Conservation (phyloP, 2,329 filamentous ascomycete species). For the Immersiporthe knoxdaviesiana region DNA sequence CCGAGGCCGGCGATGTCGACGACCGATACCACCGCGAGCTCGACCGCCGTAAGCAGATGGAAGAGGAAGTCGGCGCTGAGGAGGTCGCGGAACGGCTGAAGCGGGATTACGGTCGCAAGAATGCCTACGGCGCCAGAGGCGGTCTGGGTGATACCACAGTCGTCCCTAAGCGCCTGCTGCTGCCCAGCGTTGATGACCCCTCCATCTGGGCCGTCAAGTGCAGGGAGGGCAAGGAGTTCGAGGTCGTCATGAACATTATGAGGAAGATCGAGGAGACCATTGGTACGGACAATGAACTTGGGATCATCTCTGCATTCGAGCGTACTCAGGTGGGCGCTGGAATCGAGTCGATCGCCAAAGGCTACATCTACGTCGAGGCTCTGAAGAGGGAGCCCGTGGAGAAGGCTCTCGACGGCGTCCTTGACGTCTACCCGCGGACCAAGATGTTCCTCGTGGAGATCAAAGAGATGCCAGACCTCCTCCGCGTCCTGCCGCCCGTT, state of each 20-base stretch:
- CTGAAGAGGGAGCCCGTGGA: slow-evolving; percentile 84
- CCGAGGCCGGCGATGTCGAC: slow-evolving; percentile 76
- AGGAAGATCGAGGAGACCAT: slow-evolving; percentile 83
- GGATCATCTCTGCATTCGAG: slow-evolving; percentile 90
- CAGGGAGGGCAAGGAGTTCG: slow-evolving; percentile 93
- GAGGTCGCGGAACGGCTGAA: slow-evolving; percentile 86
- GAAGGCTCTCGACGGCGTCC: slow-evolving; percentile 78
- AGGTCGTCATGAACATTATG: slow-evolving; percentile 85
- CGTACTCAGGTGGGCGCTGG: slow-evolving; percentile 78
- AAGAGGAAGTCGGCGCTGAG: slow-evolving; percentile 88
- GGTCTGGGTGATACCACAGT: slow-evolving; percentile 71
- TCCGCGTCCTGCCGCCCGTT: slow-evolving; percentile 85
- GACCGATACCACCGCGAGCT: slow-evolving; percentile 93
- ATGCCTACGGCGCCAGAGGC: slow-evolving; percentile 48
- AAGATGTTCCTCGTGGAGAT: slow-evolving; percentile 90
- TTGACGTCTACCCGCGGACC: slow-evolving; percentile 86
- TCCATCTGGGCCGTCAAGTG: slow-evolving; percentile 94
- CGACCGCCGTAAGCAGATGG: slow-evolving; percentile 86
- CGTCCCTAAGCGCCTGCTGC: slow-evolving; percentile 81
- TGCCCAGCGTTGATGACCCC: slow-evolving; percentile 93
- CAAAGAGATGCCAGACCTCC: slow-evolving; percentile 96
- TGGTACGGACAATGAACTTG: slow-evolving; percentile 77
- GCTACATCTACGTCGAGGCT: slow-evolving; percentile 94
- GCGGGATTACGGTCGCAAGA: slow-evolving; percentile 82
- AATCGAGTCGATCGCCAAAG: slow-evolving; percentile 80